These are phyloP conservation scores for Nothophaeocryptopus gaeumannii DNA, from an alignment of 2,329 filamentous ascomycete species.

Conservation along the genomic window DNA sequence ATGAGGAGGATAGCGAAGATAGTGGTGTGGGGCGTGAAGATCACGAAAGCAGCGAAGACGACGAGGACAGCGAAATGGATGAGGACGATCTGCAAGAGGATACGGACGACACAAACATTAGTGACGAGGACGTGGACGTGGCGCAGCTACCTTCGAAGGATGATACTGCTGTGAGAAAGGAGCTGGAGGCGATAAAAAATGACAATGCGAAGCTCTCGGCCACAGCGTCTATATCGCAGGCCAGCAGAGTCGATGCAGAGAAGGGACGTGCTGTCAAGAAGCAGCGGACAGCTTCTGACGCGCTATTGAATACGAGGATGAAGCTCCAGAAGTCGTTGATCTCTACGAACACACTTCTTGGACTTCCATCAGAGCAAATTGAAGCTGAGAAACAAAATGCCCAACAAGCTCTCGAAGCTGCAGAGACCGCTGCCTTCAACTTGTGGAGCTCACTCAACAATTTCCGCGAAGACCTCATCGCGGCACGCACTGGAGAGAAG, in stretches of 20 bases:
- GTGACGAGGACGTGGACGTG: conserved; percentile 43
- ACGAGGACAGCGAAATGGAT: conserved; percentile 30
- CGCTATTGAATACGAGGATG: conserved; percentile 84
- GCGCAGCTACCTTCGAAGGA: conserved; percentile 29
- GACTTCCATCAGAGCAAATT: conserved; percentile 31
- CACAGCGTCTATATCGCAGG: conserved; percentile 61
- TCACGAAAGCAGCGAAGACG: conserved; percentile 38
- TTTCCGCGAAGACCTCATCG: conserved; percentile 61
- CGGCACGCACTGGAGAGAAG: conserved; percentile 58
- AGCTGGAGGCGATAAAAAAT: conserved; percentile 55
- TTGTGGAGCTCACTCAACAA: conserved; percentile 78
- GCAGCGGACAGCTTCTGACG: conserved; percentile 83
- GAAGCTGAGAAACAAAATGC: conserved; percentile 41
- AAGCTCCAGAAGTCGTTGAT: conserved; percentile 88
- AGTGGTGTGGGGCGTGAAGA: conserved; percentile 20
- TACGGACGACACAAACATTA: conserved; percentile 45
- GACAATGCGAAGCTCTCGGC: conserved; percentile 60
- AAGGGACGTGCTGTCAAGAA: conserved; percentile 85
- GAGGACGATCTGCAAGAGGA: conserved; percentile 34
- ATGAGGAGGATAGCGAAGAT: conserved; percentile 45
- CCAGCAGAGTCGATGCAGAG: conserved; percentile 71
- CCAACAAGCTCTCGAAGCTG: conserved; percentile 61
- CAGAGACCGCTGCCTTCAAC: conserved; percentile 79
- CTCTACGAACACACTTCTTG: conserved; percentile 70
- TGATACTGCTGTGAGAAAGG: conserved; percentile 61